Percentiles rank a stretch among this genome's conserved stretches.
phyloP scores from a whole-genome alignment of 2,329 filamentous ascomycete species.

The Ceratocystis papillata region DNA sequence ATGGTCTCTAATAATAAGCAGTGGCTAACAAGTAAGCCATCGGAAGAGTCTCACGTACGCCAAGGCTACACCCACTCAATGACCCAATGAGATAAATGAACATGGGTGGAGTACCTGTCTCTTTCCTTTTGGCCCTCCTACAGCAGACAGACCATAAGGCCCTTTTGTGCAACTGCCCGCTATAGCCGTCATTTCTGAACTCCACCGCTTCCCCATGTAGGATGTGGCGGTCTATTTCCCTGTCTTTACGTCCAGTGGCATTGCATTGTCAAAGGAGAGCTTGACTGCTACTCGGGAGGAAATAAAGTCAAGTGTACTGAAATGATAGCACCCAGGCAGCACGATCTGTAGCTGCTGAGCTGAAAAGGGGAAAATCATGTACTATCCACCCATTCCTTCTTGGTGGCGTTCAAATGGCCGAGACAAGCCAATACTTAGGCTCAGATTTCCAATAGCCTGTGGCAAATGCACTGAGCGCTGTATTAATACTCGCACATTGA shows the following conservation, averaged over 20 bases:
- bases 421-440: conserved; percentile 10
- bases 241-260: background rate
- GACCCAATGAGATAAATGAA: too few species aligned
- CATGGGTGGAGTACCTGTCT: too few species aligned
- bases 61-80: too few species aligned
- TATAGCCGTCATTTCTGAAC: background rate
- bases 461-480: background rate
- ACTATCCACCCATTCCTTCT: background rate
- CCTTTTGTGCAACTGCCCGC: too few species aligned
- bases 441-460: background rate
- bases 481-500: background rate
- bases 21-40: too few species aligned
- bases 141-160: too few species aligned
- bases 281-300: background rate
- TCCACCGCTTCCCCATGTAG: background rate
- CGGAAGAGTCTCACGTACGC: too few species aligned
- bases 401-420: conserved; percentile 6
- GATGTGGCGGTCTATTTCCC: background rate
- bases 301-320: background rate
- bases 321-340: background rate
- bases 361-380: background rate
- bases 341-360: too few species aligned
- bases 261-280: background rate
- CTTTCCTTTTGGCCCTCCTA: too few species aligned
- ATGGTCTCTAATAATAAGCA: too few species aligned